Base-by-base conservation (phyloP, 176 grass and related monocot species). In the Rhynchospora breviuscula region DNA sequence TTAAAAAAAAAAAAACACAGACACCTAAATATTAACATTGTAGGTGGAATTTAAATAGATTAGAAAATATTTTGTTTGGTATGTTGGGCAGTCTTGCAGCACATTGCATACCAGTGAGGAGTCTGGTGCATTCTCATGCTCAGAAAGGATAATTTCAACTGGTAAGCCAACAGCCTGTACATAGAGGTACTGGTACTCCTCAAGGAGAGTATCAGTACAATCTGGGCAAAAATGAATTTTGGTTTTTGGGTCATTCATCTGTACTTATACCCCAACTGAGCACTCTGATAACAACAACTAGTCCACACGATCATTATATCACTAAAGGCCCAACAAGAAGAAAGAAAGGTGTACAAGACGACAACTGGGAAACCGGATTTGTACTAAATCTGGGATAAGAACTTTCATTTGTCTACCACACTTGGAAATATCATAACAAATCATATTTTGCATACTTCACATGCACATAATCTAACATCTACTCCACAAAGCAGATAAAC, bases 1-100 rank as follows among this genome's bases (percentile, higher is more conserved):
- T 67, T 47, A 67, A 81, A 29, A 63, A 84, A 88, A 79, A 67
- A 81, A 29, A 63, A 84, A 88, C 76, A 51, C 22, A 65, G 35
- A 40, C 35, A 1, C 35, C 35, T 40, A 40, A 40, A 40, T 29
- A 29, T 48, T n/a, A 56, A 81, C 17, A 64, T 85, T 80, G 29
- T 23, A 85, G 21, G 10, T 26, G 52, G 23, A 75, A 52, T 51
- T 9, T 11, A 48, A 75, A 57, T 57, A 33, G 47, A 57, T 57
- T 33, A 31, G 17, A 78, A 54, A 1, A 54, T 29, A 52, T 77
- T 77, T 56, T 29, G 22, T 3, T 40, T 15, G 23, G 10, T 74
- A 14, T 56, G 23, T 53, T 54, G 15, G 72, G 15, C 35, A 19
- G 48, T 48, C 71, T 26, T 75, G 71, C 46, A 53, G 35, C 45